Evolutionary conservation across 768 basidiomycete species (phyloP).

Genomic region (Lenzites betulinus): DNA sequence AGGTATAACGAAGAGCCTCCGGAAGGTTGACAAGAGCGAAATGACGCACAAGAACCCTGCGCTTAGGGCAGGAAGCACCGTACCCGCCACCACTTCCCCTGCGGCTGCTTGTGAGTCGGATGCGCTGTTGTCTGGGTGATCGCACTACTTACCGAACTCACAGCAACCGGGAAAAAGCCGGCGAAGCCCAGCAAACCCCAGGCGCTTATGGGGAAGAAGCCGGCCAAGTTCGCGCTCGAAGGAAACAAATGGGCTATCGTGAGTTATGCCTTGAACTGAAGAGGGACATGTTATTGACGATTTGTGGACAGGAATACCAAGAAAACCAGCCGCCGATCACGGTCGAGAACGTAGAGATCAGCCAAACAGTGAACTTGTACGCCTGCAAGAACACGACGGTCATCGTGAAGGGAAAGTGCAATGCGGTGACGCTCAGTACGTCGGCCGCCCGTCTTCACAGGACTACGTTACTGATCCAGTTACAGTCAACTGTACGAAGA

Average conservation of each 20-base stretch:
- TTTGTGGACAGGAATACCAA: slow-evolving; percentile 76
- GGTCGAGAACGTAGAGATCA: slow-evolving; percentile 75
- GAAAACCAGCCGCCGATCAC: slow-evolving; percentile 76
- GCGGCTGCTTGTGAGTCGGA: slow-evolving; percentile 16
- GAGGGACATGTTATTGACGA: background rate
- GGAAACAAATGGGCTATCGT: slow-evolving; percentile 95
- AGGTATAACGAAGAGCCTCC: slow-evolving; percentile 85
- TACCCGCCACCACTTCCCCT: slow-evolving; percentile 40
- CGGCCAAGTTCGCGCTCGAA: slow-evolving; percentile 84
- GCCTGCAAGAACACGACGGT: slow-evolving; percentile 87
- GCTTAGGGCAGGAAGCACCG: slow-evolving; percentile 58
- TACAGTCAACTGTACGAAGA: slow-evolving; percentile 86
- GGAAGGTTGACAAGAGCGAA: slow-evolving; percentile 93
- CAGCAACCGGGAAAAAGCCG: slow-evolving; percentile 56
- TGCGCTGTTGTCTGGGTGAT: background rate
- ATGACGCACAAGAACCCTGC: slow-evolving; percentile 99
- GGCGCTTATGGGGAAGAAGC: slow-evolving; percentile 85
- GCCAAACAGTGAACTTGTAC: slow-evolving; percentile 86
- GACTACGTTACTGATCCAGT: background rate
- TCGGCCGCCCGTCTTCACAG: slow-evolving; percentile 14
- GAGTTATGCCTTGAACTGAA: slow-evolving; percentile 29
- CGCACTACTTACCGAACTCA: background rate
- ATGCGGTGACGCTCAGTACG: slow-evolving; percentile 87
- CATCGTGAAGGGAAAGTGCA: slow-evolving; percentile 89
- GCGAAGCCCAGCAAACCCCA: slow-evolving; percentile 83